Conservation (phyloP, 2,329 filamentous ascomycete species). For the Mollisia scopiformis region DNA sequence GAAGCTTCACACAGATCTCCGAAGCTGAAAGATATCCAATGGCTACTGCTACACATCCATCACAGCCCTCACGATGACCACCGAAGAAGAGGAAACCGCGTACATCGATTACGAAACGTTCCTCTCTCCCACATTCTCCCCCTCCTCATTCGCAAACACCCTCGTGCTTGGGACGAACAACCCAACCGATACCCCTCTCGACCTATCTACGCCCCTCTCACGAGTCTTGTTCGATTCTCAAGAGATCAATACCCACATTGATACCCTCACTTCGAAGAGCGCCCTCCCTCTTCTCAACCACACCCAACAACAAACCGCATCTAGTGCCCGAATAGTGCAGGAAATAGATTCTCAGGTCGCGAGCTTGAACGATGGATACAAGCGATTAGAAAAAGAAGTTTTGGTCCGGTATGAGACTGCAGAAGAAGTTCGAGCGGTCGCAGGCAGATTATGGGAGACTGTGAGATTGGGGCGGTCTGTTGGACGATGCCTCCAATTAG, state of each 20-base stretch:
- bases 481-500: conserved; percentile 77
- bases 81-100: conserved; percentile 63
- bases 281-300: conserved; percentile 81
- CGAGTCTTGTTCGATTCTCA: conserved; percentile 95
- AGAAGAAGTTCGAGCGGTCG: conserved; percentile 77
- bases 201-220: conserved; percentile 91
- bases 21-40: conserved; percentile 9
- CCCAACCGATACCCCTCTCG: conserved; percentile 83
- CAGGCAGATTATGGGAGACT: conserved; percentile 79
- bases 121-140: conserved; percentile 79
- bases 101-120: conserved; percentile 98
- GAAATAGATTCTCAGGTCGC: conserved; percentile 81
- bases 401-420: conserved; percentile 83
- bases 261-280: conserved; percentile 82
- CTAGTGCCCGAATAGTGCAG: conserved; percentile 71
- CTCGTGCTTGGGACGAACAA: conserved; percentile 92
- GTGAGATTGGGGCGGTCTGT: conserved; percentile 77
- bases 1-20: background rate
- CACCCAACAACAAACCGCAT: conserved; percentile 73
- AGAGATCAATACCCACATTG: conserved; percentile 95
- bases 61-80: conserved; percentile 26
- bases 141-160: conserved; percentile 82
- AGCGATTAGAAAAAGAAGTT: conserved; percentile 84
- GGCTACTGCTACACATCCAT: conserved; percentile 5
- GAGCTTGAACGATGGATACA: conserved; percentile 82